Evolutionary conservation across 163 green algal species (phyloP), one percentile per base, ranked within the genome.

Genomic region (Dunaliella salina): DNA sequence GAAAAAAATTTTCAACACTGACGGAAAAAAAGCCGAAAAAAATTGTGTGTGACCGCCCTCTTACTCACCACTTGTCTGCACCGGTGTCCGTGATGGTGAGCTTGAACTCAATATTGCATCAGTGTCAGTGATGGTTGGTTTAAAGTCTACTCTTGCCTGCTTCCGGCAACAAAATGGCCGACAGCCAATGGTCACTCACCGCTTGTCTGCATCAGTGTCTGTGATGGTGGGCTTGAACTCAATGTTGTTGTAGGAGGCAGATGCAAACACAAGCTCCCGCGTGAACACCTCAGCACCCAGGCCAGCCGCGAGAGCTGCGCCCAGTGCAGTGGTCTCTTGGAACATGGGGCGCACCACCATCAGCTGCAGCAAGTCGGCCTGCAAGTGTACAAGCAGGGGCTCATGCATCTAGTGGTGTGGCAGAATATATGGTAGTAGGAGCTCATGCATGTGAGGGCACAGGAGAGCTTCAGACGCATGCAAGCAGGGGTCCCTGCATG

Each of bases 291-390:
- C 95, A 33, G 95, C 92, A 11, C 91, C 94, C 33, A 99, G 89
- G 15, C 96, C 97, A 24, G 97, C 97, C 15, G 97, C 97, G 46
- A 97, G 91, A 5, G 97, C 97, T 13, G 97, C 97, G 1, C 97
- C 97, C 81, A 97, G 83, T 0, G 91, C 93, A 0, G 97, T 99
- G 8, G 97, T 98, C 92, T 99, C 97, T 57, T 95, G 90, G 88
- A 98, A 91, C 13, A 85, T 87, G 15, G 97, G 97, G 15, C 97
- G 91, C 72, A 92, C 45, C 33, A 99, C 96, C 0, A 89, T 88
- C 3, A 96, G 86, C 85, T 92, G 89, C 46, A 92, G 80, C 29
- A 92, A 24, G 83, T 92, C 89, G 4, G 89, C 89, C 89, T 92
- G 85, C 24, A 72, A 26, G 12, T 17, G 46, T 69, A 18, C 15